Evolutionary conservation across 495 filamentous ascomycete genomes (phyloP).

Genomic region (Xylaria longipes): DNA sequence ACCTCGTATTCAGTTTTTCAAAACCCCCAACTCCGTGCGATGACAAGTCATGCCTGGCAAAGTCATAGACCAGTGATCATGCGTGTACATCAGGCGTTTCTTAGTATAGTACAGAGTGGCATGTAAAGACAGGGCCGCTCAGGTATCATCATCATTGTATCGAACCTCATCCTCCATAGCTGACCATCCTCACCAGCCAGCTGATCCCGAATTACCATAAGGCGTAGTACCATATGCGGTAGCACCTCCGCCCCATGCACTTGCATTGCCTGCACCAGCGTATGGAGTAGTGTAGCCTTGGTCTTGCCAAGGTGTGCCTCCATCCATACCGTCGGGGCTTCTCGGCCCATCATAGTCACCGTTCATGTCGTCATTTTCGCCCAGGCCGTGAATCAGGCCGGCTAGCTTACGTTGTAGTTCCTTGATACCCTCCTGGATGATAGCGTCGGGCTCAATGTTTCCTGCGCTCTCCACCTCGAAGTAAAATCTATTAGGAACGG

Average conservation of each 20-base stretch:
- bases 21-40: conserved; percentile 34
- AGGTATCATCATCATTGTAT: conserved; percentile 6
- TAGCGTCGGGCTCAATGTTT: conserved; percentile 81
- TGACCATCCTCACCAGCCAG: conserved; percentile 30
- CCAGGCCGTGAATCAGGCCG: conserved; percentile 76
- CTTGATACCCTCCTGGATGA: conserved; percentile 87
- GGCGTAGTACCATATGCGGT: conserved; percentile 76
- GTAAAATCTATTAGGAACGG: conserved; percentile 83
- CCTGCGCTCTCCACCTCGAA: conserved; percentile 91
- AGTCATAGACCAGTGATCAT: conserved; percentile 3
- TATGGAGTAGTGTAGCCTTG: conserved; percentile 80
- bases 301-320: conserved; percentile 61
- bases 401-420: conserved; percentile 90
- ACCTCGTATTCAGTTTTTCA: conserved; percentile 12
- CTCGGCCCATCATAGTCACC: conserved; percentile 66
- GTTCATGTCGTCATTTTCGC: conserved; percentile 57
- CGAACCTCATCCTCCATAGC: background rate
- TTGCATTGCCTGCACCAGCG: conserved; percentile 63
- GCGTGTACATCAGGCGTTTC: conserved; percentile 14
- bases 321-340: conserved; percentile 64
- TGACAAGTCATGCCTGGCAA: conserved; percentile 21
- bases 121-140: conserved; percentile 12
- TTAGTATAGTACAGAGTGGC: conserved; percentile 29
- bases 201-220: conserved; percentile 45
- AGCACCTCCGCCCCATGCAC: conserved; percentile 69